A percentile compares a stretch with the other conserved stretches of the same genome.
Evolutionary conservation across 768 basidiomycete genomes (phyloP).

Genomic region (Termitomyces sp.): DNA sequence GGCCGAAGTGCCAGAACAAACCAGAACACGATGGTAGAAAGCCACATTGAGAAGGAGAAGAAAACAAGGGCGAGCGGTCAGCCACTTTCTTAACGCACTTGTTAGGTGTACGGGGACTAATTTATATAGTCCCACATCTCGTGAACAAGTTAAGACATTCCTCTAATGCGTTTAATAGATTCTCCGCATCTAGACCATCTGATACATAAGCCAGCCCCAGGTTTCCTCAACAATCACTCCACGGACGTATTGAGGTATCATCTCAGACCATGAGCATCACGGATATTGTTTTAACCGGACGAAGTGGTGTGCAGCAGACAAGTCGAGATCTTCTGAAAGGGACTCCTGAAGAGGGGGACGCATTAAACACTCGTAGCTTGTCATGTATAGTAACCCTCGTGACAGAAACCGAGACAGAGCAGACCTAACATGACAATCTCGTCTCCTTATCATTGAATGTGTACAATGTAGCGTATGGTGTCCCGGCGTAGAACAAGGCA

Average conservation of each 20-base stretch:
- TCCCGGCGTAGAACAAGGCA: neutral
- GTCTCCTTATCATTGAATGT: neutral
- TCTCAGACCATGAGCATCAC: neutral
- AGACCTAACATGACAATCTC: neutral
- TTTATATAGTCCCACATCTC: constrained; percentile 5
- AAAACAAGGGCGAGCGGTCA: neutral
- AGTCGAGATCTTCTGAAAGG: neutral
- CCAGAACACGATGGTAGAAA: neutral
- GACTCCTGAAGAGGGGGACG: neutral
- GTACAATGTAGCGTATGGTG: neutral
- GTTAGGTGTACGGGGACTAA: neutral
- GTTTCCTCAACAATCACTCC: neutral
- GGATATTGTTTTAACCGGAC: neutral
- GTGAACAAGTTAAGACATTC: neutral
- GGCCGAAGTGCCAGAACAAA: neutral
- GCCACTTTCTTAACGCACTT: neutral
- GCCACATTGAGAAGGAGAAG: constrained; percentile 1
- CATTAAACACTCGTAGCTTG: neutral
- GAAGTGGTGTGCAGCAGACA: neutral
- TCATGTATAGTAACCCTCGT: neutral
- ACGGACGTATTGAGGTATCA: neutral
- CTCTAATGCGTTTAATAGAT: neutral
- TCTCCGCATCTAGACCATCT: neutral
- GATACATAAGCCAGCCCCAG: neutral
- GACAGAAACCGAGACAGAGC: neutral